Evolutionary conservation across 441 rosid species (phyloP).

Genomic region (Arabidopsis hybrid): DNA sequence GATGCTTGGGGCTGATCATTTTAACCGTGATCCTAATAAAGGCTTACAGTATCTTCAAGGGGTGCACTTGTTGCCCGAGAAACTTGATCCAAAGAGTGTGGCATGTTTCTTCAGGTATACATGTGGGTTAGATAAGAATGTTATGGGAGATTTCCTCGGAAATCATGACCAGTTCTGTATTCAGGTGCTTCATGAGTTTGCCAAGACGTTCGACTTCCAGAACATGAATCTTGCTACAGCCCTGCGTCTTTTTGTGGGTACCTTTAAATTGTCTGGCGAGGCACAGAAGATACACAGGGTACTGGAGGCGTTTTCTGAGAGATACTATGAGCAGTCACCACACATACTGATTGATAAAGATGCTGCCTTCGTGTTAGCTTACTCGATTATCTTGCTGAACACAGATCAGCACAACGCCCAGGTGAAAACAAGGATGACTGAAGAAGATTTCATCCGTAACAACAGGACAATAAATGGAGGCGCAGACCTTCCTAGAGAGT

Average conservation of each 20-base stretch:
- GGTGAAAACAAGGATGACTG: slow-evolving; percentile 97
- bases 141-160: slow-evolving; percentile 90
- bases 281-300: slow-evolving; percentile 97
- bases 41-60: slow-evolving; percentile 90
- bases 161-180: slow-evolving; percentile 93
- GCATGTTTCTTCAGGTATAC: slow-evolving; percentile 92
- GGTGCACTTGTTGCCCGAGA: slow-evolving; percentile 79
- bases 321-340: slow-evolving; percentile 96
- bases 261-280: slow-evolving; percentile 95
- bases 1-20: slow-evolving; percentile 88
- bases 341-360: slow-evolving; percentile 81
- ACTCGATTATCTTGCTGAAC: slow-evolving; percentile 91
- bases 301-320: slow-evolving; percentile 96
- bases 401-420: slow-evolving; percentile 95
- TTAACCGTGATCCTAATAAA: slow-evolving; percentile 86
- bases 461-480: slow-evolving; percentile 93
- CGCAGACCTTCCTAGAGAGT: slow-evolving; percentile 87
- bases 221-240: slow-evolving; percentile 92
- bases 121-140: slow-evolving; percentile 90
- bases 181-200: slow-evolving; percentile 96
- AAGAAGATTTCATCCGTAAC: slow-evolving; percentile 92
- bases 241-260: slow-evolving; percentile 86
- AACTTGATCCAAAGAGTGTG: slow-evolving; percentile 89
- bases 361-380: slow-evolving; percentile 92
- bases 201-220: slow-evolving; percentile 87